These are phyloP conservation scores for Aspergillus novoparasiticus DNA, from an alignment of 2,329 filamentous ascomycete species.

Conservation along the genomic window DNA sequence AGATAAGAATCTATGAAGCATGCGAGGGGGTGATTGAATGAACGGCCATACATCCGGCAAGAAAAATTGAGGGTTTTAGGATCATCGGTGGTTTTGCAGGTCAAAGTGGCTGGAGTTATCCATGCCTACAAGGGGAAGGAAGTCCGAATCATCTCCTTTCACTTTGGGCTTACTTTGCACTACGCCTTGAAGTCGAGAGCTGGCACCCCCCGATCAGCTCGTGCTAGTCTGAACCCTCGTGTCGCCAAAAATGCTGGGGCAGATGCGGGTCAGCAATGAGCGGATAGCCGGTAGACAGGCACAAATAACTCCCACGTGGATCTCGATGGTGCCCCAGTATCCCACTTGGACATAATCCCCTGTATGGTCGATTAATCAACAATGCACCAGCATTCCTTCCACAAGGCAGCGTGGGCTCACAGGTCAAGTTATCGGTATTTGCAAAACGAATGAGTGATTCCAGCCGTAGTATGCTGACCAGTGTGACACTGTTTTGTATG, in stretches of 20 bases:
- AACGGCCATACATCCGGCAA: neutral
- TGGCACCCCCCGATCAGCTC: neutral
- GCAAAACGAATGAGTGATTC: constrained; percentile 47
- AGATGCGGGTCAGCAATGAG: constrained; percentile 40
- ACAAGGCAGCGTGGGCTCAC: constrained; percentile 19
- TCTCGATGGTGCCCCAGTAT: constrained; percentile 37
- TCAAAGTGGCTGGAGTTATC: neutral
- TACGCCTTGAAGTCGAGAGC: neutral
- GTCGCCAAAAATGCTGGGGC: constrained; percentile 40
- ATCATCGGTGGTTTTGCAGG: neutral
- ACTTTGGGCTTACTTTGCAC: neutral
- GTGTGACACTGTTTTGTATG: constrained; percentile 40
- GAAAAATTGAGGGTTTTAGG: neutral
- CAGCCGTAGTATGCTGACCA: constrained; percentile 50
- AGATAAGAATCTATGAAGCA: neutral
- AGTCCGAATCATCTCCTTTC: neutral
- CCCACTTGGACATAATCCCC: constrained; percentile 34
- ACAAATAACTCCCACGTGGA: constrained; percentile 34
- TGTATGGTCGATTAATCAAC: constrained; percentile 8
- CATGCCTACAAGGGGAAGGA: neutral
- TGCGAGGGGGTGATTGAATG: neutral
- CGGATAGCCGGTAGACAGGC: constrained; percentile 38
- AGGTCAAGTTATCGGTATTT: constrained; percentile 44
- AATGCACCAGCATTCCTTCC: too few species aligned
- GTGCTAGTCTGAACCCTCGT: constrained; percentile 16